phyloP scores from a whole-genome alignment of 192 early-diverging fungal species.

The Backusella psychrophila region DNA sequence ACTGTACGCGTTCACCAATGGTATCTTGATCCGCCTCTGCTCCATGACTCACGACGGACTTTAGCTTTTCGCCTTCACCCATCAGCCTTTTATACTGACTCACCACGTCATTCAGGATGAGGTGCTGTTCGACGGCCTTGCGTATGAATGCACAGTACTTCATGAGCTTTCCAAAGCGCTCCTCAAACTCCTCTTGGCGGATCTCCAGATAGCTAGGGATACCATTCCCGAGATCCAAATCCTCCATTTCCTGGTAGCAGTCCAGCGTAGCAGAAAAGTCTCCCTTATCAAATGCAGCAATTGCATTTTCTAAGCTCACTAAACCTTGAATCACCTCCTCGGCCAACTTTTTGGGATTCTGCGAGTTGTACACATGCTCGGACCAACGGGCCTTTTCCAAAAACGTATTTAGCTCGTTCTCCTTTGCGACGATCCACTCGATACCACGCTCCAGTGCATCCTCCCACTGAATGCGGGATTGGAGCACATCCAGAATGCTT shows the following conservation, averaged over 20 bases:
- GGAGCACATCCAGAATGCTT: constrained; percentile 20
- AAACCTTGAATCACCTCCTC: constrained; percentile 25
- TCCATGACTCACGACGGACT: neutral
- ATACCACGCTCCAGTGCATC: constrained; percentile 20
- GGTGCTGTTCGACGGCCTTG: constrained; percentile 37
- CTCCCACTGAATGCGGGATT: constrained; percentile 41
- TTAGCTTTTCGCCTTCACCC: constrained; percentile 25
- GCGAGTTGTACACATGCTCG: neutral
- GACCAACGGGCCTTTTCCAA: constrained; percentile 25
- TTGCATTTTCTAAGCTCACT: constrained; percentile 21
- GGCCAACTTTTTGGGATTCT: constrained; percentile 8
- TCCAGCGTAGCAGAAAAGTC: constrained; percentile 25
- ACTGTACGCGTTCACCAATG: constrained; percentile 12
- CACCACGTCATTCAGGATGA: constrained; percentile 34
- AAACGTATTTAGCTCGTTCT: constrained; percentile 26
- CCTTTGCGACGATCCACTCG: constrained; percentile 17
- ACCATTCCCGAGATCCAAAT: constrained; percentile 3
- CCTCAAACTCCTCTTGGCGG: constrained; percentile 37
- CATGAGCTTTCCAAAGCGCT: constrained; percentile 29
- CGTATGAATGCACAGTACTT: constrained; percentile 29
- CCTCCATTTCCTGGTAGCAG: constrained; percentile 39
- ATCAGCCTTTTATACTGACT: constrained; percentile 17
- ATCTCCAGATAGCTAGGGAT: constrained; percentile 34
- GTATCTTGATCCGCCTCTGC: neutral
- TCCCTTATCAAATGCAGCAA: constrained; percentile 34